A percentile compares a stretch with the other conserved stretches of the same genome.
phyloP scores from a whole-genome alignment of 2,329 filamentous ascomycete genomes.

The Fusarium solani-melongenae region DNA sequence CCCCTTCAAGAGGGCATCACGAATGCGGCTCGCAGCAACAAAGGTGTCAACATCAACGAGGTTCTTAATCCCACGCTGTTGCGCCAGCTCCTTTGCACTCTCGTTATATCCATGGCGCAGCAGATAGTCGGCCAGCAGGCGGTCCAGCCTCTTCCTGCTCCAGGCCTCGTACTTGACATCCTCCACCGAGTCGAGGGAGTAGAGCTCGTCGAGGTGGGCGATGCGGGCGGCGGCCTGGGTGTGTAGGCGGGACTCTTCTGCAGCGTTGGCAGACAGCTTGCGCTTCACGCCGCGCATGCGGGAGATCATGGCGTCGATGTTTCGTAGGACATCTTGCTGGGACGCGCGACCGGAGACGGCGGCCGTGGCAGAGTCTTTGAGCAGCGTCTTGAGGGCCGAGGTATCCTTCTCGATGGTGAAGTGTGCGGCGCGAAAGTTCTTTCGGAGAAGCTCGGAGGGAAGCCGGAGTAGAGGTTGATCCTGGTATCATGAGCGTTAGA shows the following conservation, averaged over 20 bases:
- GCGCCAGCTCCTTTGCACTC: conserved; percentile 79
- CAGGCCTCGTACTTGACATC: conserved; percentile 95
- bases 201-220: conserved; percentile 82
- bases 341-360: conserved; percentile 71
- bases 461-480: conserved; percentile 95
- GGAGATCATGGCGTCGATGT: conserved; percentile 85
- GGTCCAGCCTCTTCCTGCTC: conserved; percentile 83
- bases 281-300: conserved; percentile 89
- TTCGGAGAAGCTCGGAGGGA: conserved; percentile 90
- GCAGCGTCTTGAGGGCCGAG: conserved; percentile 68
- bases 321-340: conserved; percentile 79
- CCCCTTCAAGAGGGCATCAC: conserved; percentile 75
- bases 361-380: conserved; percentile 73
- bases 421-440: conserved; percentile 91
- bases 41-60: conserved; percentile 93
- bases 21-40: conserved; percentile 81
- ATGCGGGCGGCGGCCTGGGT: conserved; percentile 80
- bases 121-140: conserved; percentile 92
- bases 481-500: conserved; percentile 56
- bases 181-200: conserved; percentile 81
- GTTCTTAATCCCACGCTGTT: conserved; percentile 79
- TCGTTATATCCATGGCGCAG: conserved; percentile 84
- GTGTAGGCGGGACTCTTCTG: conserved; percentile 83
- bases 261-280: conserved; percentile 81
- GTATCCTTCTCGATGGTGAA: conserved; percentile 80